Base-by-base conservation (phyloP, 2,329 filamentous ascomycete species). In the Colletotrichum lupini region DNA sequence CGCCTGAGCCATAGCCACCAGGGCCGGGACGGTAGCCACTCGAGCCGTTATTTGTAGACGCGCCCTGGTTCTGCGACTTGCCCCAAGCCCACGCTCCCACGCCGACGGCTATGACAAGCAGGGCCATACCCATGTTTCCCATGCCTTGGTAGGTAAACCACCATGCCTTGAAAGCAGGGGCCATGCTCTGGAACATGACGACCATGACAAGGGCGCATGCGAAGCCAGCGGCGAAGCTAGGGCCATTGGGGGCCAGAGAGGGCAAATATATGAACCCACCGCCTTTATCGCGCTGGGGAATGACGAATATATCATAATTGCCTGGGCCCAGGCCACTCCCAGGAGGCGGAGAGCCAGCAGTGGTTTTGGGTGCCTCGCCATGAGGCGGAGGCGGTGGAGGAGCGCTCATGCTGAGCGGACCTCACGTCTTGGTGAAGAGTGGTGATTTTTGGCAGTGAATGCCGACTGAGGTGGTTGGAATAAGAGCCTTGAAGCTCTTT, bases 221-320 rank as follows among this genome's bases (percentile, higher is more conserved):
- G 77, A 95, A 95, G 32, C 96, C 96, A 4, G 95, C 95, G 26
- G 95, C 88, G 82, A 98, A 98, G 83, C 94, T 97, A 83, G 98
- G 98, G 79, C 93, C 88, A 79, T 97, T 94, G 24, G 94, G 93
- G 79, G 93, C 90, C 74, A 98, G 83, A 0, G 95, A 98, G 0
- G 96, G 96, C n/a, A 98, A 90, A 82, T 98, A 98, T 32, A 98
- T 87, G 83, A 98, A 98, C 42, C 96, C 96, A 0, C 92, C 91
- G 66, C 96, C 96, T 7, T 95, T 89, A 12, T 95, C 96, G 82
- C 98, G 95, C 59, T 95, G 94, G 8, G 96, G 96, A 79, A 98
- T 95, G 81, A 98, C 93, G 85, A 98, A 98, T 80, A 98, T 97
- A 85, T 98, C 96, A 83, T 98, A 98, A 81, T 97, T 97, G 68